Evolutionary conservation across 2,329 filamentous ascomycete genomes (phyloP).

Genomic region (Diaporthe australafricana): DNA sequence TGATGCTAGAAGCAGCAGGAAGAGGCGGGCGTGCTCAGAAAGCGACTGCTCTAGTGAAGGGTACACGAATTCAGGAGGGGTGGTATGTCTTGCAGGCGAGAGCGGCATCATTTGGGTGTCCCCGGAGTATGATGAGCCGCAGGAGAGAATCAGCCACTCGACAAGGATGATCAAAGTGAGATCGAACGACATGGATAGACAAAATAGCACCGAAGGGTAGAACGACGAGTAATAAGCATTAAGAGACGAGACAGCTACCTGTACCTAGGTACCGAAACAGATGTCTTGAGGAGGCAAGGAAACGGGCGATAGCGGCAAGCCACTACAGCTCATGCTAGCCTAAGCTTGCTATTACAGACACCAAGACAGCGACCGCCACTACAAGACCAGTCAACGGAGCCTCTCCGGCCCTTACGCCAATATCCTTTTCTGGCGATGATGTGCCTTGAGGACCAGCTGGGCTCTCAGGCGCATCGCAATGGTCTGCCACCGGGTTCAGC

Average conservation of each 20-base stretch:
- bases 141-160: not conserved
- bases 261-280: not conserved
- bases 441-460: slow-evolving; percentile 28
- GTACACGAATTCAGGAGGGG: not conserved
- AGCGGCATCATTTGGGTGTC: not conserved
- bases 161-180: not conserved
- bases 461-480: slow-evolving; percentile 25
- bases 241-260: not conserved
- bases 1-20: not conserved
- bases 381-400: not conserved
- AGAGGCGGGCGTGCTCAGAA: not conserved
- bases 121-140: not conserved
- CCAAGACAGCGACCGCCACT: not conserved
- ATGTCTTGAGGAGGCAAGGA: not conserved
- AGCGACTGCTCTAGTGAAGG: slow-evolving; percentile 4
- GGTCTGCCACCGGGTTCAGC: slow-evolving; percentile 25
- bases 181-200: not conserved
- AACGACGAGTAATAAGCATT: not conserved
- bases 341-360: not conserved
- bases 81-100: not conserved
- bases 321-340: not conserved
- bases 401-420: not conserved
- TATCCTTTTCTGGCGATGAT: slow-evolving; percentile 22
- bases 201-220: not conserved
- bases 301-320: slow-evolving; percentile 1